Conservation (phyloP, 148 eudicot genomes). For the Rhododendron williamsianum region DNA sequence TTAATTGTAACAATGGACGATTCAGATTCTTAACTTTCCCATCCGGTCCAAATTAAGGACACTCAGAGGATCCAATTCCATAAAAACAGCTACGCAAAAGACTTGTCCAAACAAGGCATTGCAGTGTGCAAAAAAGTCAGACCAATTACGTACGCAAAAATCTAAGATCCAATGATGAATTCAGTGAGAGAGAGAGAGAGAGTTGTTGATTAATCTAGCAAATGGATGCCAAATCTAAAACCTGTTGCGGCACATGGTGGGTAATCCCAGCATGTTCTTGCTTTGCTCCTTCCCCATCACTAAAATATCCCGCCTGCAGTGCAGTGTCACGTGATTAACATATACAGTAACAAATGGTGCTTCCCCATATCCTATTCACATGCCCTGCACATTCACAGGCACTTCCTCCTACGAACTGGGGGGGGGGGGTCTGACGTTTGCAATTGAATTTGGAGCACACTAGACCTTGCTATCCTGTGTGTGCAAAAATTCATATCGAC, state of each 20-base stretch:
- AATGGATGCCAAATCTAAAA: no score
- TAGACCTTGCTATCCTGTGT: not conserved
- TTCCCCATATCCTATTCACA: not conserved
- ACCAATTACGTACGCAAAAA: no score
- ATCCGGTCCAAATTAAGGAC: no score
- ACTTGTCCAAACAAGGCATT: no score
- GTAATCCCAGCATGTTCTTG: not conserved
- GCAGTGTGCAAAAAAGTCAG: no score
- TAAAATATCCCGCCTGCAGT: slow-evolving; percentile 18
- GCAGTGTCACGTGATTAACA: slow-evolving; percentile 23
- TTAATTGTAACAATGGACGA: no score
- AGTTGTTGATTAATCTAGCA: no score
- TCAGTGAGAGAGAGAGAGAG: no score
- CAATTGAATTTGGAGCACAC: not conserved
- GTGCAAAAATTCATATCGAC: not conserved
- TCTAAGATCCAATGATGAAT: no score
- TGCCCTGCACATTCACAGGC: not conserved
- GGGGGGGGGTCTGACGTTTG: not conserved
- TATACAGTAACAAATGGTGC: not conserved
- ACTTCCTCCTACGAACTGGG: not conserved
- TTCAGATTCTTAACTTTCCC: no score
- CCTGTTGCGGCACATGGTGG: not conserved
- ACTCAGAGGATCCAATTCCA: no score
- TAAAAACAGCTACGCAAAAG: no score
- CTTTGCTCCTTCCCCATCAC: not conserved